Conservation (phyloP, 306 rosid genomes). For the Pyrus communis region DNA sequence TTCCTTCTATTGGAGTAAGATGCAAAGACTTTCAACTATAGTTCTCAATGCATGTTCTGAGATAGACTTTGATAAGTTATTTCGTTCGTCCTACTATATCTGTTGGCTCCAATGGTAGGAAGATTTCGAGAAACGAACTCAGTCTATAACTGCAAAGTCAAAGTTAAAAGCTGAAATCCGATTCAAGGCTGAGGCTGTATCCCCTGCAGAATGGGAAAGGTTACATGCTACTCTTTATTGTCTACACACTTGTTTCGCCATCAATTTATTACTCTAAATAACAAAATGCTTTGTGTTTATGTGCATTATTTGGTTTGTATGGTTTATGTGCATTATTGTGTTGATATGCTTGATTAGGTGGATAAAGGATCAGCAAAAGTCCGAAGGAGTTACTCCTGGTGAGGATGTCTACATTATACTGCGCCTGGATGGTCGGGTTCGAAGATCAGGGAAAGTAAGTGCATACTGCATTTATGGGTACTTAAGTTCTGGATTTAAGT, state of each 20-base stretch:
- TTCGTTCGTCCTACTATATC: conserved; percentile 18
- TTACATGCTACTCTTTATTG: conserved; percentile 23
- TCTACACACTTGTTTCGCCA: neutral
- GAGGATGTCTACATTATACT: conserved; percentile 87
- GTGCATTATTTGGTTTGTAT: neutral
- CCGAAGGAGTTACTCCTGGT: conserved; percentile 85
- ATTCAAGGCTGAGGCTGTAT: conserved; percentile 79
- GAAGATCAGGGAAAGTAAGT: conserved; percentile 90
- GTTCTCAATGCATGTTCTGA: conserved; percentile 5
- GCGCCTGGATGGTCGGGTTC: conserved; percentile 90
- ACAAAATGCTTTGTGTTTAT: neutral
- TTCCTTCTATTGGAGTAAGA: conserved; percentile 89
- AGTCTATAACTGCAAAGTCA: conserved; percentile 69
- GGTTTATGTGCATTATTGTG: neutral
- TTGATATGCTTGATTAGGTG: conserved; percentile 52
- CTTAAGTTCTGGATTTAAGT: neutral
- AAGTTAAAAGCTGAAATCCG: conserved; percentile 92
- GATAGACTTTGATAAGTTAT: conserved; percentile 1
- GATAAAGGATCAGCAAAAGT: conserved; percentile 82
- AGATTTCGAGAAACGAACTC: conserved; percentile 87
- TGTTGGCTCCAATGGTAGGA: conserved; percentile 47
- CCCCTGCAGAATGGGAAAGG: conserved; percentile 96
- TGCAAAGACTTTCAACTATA: neutral
- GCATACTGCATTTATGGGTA: conserved; percentile 1
- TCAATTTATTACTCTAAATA: neutral